Evolutionary conservation across 192 early-diverging fungal genomes (phyloP), one percentile per base, ranked within the genome.

Genomic region (Umbelopsis isabellina): DNA sequence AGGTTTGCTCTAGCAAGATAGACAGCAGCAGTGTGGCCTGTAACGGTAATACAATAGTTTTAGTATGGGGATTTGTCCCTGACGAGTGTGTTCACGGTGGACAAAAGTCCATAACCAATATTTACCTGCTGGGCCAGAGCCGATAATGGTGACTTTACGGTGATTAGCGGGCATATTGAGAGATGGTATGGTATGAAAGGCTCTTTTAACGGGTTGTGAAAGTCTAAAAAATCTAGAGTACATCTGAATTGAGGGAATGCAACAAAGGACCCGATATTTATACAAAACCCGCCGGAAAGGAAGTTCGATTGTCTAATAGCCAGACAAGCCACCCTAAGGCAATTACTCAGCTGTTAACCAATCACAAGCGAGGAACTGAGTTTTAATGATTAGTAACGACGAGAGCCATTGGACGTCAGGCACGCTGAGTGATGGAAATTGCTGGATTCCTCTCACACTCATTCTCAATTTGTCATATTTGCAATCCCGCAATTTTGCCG

Each of bases 1-100:
- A 99, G 82, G 80, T 97, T 94, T 45, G 97, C 97, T 61, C 97
- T 90, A 30, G 96, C 95, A 25, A 93, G 83, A 79, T 98, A 99
- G 70, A 99, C 93, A 50, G 95, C 94, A 15, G 97, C 97, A 16
- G 95, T 98, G 86, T 99, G 96, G 33, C 93, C 79, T 80, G 37
- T 49, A 22, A 52, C 2, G 7, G 27, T 7, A 1, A 27, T 9
- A 41, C 6, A 53, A 53, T 53, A 25, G 5, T 11, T 61, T 61
- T 2, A 8, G 15, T 61, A 4, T 35, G 55, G 15, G 25, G 30
- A 7, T 35, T 25, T 3, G 55, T 61, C 18, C 37, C 27, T 18
- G 48, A 49, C 15, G 18, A 48, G 46, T 48, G 46, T 48, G n/a
- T 20, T 11, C n/a, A 30, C 45, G 50, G 45, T 23, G 52, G 16